A percentile compares a stretch with the other conserved stretches of the same genome.
Conservation (phyloP, 148 eudicot genomes). For the Cornus suecica region DNA sequence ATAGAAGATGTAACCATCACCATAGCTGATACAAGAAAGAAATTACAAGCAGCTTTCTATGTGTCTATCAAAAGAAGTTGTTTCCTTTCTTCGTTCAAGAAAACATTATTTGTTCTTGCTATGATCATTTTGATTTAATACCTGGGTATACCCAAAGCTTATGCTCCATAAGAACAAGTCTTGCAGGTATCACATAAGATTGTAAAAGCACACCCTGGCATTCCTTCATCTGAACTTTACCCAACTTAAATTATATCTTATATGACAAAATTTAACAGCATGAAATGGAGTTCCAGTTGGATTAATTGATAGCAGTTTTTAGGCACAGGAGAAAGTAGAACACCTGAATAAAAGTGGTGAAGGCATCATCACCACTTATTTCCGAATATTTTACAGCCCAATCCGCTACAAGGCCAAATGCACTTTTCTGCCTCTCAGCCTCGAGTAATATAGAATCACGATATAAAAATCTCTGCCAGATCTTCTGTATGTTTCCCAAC, state of each 20-base stretch:
- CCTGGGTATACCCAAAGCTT: not conserved
- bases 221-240: not conserved
- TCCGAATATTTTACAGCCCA: slow-evolving; percentile 70
- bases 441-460: slow-evolving; percentile 81
- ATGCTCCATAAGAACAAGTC: not conserved
- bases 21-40: not conserved
- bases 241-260: not conserved
- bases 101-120: no score
- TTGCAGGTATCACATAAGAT: not conserved
- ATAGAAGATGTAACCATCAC: not conserved
- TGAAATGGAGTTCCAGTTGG: not conserved
- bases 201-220: not conserved
- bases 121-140: not conserved
- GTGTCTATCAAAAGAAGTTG: no score
- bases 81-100: no score
- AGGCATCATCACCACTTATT: slow-evolving; percentile 67
- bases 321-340: not conserved
- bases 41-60: not conserved
- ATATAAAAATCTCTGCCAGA: slow-evolving; percentile 91
- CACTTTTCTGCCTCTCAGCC: slow-evolving; percentile 76
- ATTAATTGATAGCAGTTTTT: not conserved
- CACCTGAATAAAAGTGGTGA: slow-evolving; percentile 88
- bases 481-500: slow-evolving; percentile 72
- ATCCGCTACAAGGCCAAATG: slow-evolving; percentile 43
- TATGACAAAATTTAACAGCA: not conserved